Evolutionary conservation across 768 basidiomycete genomes (phyloP), one percentile per base, ranked within the genome.

Genomic region (Leucocoprinus leucothites): DNA sequence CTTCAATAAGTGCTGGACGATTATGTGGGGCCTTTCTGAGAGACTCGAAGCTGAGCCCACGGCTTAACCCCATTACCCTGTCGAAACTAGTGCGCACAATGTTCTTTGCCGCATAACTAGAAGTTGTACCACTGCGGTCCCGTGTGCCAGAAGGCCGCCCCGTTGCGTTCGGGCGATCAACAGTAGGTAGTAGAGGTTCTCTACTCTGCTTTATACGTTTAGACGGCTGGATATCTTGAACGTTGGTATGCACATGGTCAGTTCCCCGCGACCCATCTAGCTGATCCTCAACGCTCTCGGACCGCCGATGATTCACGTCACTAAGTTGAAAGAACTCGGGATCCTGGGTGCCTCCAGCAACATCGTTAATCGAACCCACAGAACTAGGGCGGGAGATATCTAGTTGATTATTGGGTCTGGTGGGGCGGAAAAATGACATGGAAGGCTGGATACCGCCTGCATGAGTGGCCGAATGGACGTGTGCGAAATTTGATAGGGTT

Each of bases 371-470:
- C 41, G 67, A 68, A 49, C 61, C 60, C 48, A 64, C 63, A 7
- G 74, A 73, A 16, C 69, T 72, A 48, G 74, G 74, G 21, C 67
- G 80, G 26, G 75, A 79, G 59, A 69, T 75, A 47, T 67, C 68
- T 9, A 66, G 67, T 53, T 74, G 73, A 48, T 82, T 73, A 21
- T 68, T 67, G 0, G 87, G 89, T 48, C 84, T 77, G 3, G 84
- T 80, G 3, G 89, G 87, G 19, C 77, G 82, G 64, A 91, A 91
- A 72, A 92, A 91, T 6, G 87, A 85, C 3, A 88, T 82, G 9
- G 89, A 84, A 14, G 91, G 89, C 53, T 85, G 82, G 18, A 91
- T 87, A 28, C 88, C 89, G 42, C 82, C 81, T 11, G 85, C 84
- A 66, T 90, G 86, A 0, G 86, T 85, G 1, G 45, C 51, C 51